Conservation (phyloP, 768 basidiomycete genomes). For the Lepiota brunneoincarnata region DNA sequence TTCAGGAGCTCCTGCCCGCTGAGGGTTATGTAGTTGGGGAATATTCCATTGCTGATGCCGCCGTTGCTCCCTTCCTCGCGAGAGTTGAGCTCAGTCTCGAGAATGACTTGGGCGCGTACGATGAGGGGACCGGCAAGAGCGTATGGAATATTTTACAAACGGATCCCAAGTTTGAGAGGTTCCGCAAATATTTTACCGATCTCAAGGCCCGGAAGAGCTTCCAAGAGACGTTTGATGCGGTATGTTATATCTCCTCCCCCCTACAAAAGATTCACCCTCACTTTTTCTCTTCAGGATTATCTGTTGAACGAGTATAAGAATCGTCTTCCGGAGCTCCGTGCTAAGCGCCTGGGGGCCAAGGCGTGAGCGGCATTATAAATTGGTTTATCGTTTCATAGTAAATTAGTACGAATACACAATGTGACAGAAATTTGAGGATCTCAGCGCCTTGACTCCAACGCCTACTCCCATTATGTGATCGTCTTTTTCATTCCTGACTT, state of each 20-base stretch:
- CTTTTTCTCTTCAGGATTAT: background rate
- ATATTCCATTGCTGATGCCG: constrained; percentile 64
- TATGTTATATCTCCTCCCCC: constrained; percentile 24
- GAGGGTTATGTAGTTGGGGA: constrained; percentile 45
- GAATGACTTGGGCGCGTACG: constrained; percentile 52
- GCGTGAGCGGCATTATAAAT: too few relatives aligned
- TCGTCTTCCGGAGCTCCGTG: too few relatives aligned
- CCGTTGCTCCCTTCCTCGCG: constrained; percentile 59
- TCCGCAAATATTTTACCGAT: constrained; percentile 45
- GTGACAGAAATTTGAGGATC: too few relatives aligned
- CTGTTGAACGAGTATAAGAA: too few relatives aligned
- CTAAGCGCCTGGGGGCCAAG: too few relatives aligned
- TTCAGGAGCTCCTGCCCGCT: constrained; percentile 49
- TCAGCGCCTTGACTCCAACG: too few relatives aligned
- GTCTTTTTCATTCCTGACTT: too few relatives aligned
- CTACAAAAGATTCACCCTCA: background rate
- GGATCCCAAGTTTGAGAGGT: constrained; percentile 47
- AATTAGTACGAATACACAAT: too few relatives aligned
- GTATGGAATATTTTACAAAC: constrained; percentile 37
- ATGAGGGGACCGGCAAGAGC: constrained; percentile 44
- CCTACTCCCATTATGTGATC: too few relatives aligned
- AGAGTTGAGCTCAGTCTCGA: constrained; percentile 41
- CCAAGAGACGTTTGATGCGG: constrained; percentile 52
- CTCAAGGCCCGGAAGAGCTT: constrained; percentile 52
- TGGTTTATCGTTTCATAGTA: too few relatives aligned